Evolutionary conservation across 2,329 filamentous ascomycete genomes (phyloP).

Genomic region (Verruconis gallopava): DNA sequence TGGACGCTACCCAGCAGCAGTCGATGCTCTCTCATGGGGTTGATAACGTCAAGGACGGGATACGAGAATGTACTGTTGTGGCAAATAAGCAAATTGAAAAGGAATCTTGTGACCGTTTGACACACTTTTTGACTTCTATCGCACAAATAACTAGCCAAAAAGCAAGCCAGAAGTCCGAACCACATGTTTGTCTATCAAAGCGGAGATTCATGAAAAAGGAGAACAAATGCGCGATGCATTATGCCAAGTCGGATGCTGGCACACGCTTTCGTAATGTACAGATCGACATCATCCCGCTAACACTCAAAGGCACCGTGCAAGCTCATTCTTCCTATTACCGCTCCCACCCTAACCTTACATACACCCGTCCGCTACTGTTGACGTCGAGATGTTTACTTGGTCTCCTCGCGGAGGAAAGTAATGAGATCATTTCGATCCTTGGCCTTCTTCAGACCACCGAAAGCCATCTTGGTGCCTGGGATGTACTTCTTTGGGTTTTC

Average conservation of each 20-base stretch:
- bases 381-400: constrained; percentile 45
- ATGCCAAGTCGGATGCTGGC: too few relatives aligned
- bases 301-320: too few relatives aligned
- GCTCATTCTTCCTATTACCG: too few relatives aligned
- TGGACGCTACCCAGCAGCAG: constrained; percentile 2
- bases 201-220: constrained; percentile 1
- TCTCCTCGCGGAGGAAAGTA: constrained; percentile 63
- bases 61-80: too few relatives aligned
- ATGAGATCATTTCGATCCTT: constrained; percentile 99
- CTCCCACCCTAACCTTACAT: too few relatives aligned
- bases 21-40: constrained; percentile 1
- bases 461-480: constrained; percentile 99
- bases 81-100: too few relatives aligned
- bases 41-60: too few relatives aligned
- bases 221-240: too few relatives aligned
- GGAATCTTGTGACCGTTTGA: too few relatives aligned
- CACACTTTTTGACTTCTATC: constrained; percentile 1
- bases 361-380: not conserved
- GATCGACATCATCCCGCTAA: too few relatives aligned
- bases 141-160: not conserved
- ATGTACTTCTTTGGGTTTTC: constrained; percentile 99
- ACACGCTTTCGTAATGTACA: too few relatives aligned
- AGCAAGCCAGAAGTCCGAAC: not conserved
- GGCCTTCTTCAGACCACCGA: constrained; percentile 98
- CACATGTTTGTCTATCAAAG: not conserved